Percentiles rank a stretch among this genome's conserved stretches.
Evolutionary conservation across 2,329 filamentous ascomycete genomes (phyloP).

Genomic region (Aspergillus glaucus): DNA sequence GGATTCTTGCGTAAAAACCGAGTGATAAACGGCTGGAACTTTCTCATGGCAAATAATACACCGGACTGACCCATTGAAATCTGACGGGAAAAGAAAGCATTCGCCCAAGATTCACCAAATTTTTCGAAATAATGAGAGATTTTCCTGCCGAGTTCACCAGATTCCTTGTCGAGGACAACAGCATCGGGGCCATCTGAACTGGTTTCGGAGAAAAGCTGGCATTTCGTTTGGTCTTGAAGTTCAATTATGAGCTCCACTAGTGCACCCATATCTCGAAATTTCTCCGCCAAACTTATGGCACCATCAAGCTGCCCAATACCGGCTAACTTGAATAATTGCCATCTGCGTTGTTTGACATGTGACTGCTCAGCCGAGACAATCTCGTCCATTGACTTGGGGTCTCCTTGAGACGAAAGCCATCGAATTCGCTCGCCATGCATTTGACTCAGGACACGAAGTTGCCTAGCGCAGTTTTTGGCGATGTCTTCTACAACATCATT

Average conservation of each 20-base stretch:
- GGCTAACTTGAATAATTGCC: slow-evolving; percentile 42
- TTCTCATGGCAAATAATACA: slow-evolving; percentile 62
- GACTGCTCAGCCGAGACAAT: slow-evolving; percentile 43
- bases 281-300: slow-evolving; percentile 57
- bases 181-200: slow-evolving; percentile 8
- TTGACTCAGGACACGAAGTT: slow-evolving; percentile 54
- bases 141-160: slow-evolving; percentile 29
- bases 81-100: slow-evolving; percentile 72
- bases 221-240: slow-evolving; percentile 33
- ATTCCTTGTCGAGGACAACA: slow-evolving; percentile 17
- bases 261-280: slow-evolving; percentile 57
- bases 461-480: slow-evolving; percentile 45
- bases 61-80: slow-evolving; percentile 62
- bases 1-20: slow-evolving; percentile 68
- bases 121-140: slow-evolving; percentile 44
- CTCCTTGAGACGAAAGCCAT: slow-evolving; percentile 51
- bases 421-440: slow-evolving; percentile 54
- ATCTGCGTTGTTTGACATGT: slow-evolving; percentile 39
- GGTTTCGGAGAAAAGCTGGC: slow-evolving; percentile 12
- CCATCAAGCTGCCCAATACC: slow-evolving; percentile 51
- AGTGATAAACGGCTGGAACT: slow-evolving; percentile 67
- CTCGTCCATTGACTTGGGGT: slow-evolving; percentile 43
- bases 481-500: slow-evolving; percentile 40
- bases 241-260: slow-evolving; percentile 48
- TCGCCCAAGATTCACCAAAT: slow-evolving; percentile 49